These are phyloP conservation scores for Vaccinium darrowii DNA, from an alignment of 148 eudicot genomes.

Conservation along the genomic window DNA sequence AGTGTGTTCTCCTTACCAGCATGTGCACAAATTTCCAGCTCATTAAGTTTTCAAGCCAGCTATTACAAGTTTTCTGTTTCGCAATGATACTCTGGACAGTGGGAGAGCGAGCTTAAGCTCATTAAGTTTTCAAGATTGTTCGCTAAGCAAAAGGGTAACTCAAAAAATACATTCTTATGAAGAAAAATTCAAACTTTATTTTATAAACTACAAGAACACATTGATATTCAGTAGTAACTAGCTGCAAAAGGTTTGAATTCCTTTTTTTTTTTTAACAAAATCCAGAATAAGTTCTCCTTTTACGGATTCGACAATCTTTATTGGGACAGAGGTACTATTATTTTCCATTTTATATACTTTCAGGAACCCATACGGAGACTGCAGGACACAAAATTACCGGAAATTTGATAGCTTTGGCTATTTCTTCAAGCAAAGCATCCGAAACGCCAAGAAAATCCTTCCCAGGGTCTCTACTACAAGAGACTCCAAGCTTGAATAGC, in stretches of 20 bases:
- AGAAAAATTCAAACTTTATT: no score
- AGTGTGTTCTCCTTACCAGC: not conserved
- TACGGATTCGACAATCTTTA: no score
- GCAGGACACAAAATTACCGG: slow-evolving; percentile 48
- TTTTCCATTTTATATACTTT: not conserved
- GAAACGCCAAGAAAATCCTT: slow-evolving; percentile 83
- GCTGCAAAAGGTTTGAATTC: no score
- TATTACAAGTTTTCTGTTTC: not conserved
- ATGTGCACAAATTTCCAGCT: not conserved
- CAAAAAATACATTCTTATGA: no score
- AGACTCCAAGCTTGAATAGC: slow-evolving; percentile 60
- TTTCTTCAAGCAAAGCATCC: slow-evolving; percentile 59
- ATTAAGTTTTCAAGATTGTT: no score
- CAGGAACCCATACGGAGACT: not conserved
- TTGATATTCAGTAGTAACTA: no score
- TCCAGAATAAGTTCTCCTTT: no score
- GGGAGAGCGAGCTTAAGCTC: not conserved
- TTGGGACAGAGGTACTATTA: no score
- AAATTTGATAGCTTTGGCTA: slow-evolving; percentile 91
- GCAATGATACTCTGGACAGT: not conserved
- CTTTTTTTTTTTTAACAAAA: no score
- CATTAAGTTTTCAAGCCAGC: not conserved
- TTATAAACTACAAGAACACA: no score
- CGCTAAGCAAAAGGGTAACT: no score
- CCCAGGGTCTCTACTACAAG: slow-evolving; percentile 71